A percentile compares a stretch with the other conserved stretches of the same genome.
phyloP scores from a whole-genome alignment of 2,329 filamentous ascomycete species.

The Venturia pyrina region DNA sequence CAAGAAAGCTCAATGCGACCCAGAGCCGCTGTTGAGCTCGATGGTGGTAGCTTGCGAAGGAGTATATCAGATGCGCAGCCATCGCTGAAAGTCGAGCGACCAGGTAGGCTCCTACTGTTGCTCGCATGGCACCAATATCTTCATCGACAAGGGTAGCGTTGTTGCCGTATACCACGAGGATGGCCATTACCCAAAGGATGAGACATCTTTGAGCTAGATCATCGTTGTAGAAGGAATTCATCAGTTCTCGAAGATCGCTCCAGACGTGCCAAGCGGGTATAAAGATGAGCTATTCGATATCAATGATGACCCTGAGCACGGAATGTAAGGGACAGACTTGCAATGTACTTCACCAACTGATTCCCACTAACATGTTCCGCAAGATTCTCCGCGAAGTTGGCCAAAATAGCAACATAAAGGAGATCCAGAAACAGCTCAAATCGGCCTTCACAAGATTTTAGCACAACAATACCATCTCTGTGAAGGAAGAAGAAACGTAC shows the following conservation, averaged over 20 bases:
- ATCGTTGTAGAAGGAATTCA: conserved; percentile 45
- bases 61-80: conserved; percentile 29
- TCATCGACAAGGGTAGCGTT: conserved; percentile 36
- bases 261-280: conserved; percentile 42
- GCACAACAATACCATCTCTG: too few relatives aligned
- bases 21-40: conserved; percentile 36
- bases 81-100: conserved; percentile 30
- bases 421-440: conserved; percentile 43
- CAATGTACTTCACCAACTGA: conserved; percentile 37
- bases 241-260: conserved; percentile 40
- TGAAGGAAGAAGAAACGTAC: neutral
- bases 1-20: conserved; percentile 32
- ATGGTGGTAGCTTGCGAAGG: conserved; percentile 39
- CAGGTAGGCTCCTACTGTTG: conserved; percentile 38
- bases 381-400: conserved; percentile 40
- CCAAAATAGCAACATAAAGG: conserved; percentile 41
- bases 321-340: neutral
- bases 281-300: conserved; percentile 28
- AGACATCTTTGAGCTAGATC: conserved; percentile 38
- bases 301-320: neutral
- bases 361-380: conserved; percentile 35
- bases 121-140: conserved; percentile 35
- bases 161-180: conserved; percentile 39
- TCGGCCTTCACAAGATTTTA: conserved; percentile 20
- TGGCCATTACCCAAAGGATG: conserved; percentile 43